Conservation (phyloP, 208 protist species). For the Naegleria gruberi region DNA sequence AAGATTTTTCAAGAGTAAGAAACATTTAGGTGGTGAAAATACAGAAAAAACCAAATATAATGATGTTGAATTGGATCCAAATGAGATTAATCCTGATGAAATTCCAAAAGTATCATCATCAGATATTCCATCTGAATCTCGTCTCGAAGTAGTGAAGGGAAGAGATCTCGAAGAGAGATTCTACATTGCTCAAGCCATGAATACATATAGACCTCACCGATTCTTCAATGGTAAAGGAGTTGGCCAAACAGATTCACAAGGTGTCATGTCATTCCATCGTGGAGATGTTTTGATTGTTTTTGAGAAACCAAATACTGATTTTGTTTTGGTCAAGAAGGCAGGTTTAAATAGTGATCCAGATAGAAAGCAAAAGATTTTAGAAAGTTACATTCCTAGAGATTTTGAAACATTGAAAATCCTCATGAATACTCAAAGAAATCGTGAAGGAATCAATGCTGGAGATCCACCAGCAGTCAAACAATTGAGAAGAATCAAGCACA, state of each 20-base stretch:
- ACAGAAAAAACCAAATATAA: not conserved
- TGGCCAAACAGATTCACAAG: not conserved
- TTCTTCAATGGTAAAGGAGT: not conserved
- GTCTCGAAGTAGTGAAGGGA: not conserved
- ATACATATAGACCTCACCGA: not conserved
- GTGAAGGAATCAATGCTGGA: not conserved
- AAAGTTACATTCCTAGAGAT: not conserved
- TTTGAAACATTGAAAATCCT: not conserved
- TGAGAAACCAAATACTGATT: not conserved
- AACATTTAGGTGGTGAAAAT: not conserved
- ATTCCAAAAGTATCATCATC: not conserved
- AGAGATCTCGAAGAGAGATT: not conserved
- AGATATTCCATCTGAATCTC: not conserved
- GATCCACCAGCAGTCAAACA: not conserved
- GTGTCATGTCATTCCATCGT: not conserved
- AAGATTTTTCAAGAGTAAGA: not conserved
- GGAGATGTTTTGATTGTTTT: not conserved
- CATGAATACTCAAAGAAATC: not conserved
- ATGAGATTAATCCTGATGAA: not conserved
- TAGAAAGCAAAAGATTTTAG: not conserved
- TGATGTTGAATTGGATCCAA: not conserved
- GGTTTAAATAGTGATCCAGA: slow-evolving; percentile 13
- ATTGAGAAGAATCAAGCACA: not conserved
- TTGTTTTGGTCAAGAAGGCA: not conserved
- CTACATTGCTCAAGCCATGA: not conserved